These are phyloP conservation scores for Kuraishia molischiana DNA, from an alignment of 805 yeast genomes.

Conservation along the genomic window DNA sequence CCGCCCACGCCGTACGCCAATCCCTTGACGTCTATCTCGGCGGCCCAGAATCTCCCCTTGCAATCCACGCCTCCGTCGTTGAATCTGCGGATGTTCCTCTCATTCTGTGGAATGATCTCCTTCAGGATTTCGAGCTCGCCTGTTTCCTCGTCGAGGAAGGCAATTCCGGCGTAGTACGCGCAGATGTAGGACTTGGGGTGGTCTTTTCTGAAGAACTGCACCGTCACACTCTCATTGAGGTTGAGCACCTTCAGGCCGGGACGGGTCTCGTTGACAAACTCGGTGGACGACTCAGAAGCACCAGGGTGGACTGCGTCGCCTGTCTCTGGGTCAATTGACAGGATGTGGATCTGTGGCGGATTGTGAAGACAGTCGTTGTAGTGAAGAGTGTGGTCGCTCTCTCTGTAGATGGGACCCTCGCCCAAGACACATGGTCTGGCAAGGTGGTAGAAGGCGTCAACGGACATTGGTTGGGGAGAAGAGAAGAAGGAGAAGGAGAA, in stretches of 20 bases:
- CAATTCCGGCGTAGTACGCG: constrained; percentile 22
- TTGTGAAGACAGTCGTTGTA: constrained; percentile 18
- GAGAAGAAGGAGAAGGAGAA: too few relatives aligned
- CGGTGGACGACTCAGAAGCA: constrained; percentile 4
- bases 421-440: constrained; percentile 19
- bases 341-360: constrained; percentile 17
- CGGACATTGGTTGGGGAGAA: too few relatives aligned
- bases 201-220: constrained; percentile 18
- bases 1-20: constrained; percentile 15
- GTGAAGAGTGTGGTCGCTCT: constrained; percentile 20
- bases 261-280: constrained; percentile 6
- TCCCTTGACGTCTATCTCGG: constrained; percentile 20
- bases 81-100: constrained; percentile 13
- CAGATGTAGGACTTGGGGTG: constrained; percentile 19
- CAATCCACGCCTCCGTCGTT: constrained; percentile 20
- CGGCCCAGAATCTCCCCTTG: constrained; percentile 40
- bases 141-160: constrained; percentile 21
- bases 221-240: constrained; percentile 19
- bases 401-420: constrained; percentile 23
- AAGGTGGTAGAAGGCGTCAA: constrained; percentile 10
- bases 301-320: constrained; percentile 13
- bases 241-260: constrained; percentile 14
- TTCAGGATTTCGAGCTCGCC: constrained; percentile 19
- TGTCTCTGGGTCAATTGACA: constrained; percentile 13
- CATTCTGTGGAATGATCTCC: constrained; percentile 17